phyloP scores from a whole-genome alignment of 345 rosid species.

The Syzygium aromaticum region DNA sequence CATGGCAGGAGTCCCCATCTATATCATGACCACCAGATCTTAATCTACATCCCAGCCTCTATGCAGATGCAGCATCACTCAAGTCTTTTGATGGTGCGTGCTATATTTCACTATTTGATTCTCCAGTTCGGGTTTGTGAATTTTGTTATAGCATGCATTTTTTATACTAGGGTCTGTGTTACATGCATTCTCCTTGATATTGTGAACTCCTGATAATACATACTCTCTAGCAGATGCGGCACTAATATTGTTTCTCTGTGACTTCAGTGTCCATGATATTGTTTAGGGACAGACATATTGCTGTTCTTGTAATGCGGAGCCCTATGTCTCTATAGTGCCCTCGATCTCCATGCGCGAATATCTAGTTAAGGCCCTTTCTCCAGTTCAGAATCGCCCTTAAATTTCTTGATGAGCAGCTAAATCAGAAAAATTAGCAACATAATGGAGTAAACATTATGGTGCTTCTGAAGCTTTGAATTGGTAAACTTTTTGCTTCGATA shows the following conservation, averaged over 20 bases:
- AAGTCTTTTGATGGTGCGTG: neutral
- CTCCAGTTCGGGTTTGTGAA: neutral
- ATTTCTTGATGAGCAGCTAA: neutral
- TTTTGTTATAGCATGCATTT: neutral
- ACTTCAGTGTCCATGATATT: neutral
- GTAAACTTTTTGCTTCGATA: neutral
- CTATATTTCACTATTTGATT: neutral
- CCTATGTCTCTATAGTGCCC: neutral
- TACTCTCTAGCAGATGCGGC: neutral
- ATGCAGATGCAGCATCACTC: neutral
- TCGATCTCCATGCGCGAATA: neutral
- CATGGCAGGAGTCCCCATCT: neutral
- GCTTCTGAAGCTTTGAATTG: neutral
- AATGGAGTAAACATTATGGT: neutral
- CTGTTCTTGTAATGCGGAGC: neutral
- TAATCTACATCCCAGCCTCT: neutral
- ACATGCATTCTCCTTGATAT: neutral
- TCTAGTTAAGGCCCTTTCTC: neutral
- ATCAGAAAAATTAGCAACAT: neutral
- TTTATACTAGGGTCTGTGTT: neutral
- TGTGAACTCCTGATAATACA: neutral
- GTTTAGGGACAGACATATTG: neutral
- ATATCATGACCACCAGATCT: neutral
- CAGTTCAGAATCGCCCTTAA: neutral
- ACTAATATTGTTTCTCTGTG: neutral